phyloP scores from a whole-genome alignment of 208 protist species.

The Trypanosoma melophagium region DNA sequence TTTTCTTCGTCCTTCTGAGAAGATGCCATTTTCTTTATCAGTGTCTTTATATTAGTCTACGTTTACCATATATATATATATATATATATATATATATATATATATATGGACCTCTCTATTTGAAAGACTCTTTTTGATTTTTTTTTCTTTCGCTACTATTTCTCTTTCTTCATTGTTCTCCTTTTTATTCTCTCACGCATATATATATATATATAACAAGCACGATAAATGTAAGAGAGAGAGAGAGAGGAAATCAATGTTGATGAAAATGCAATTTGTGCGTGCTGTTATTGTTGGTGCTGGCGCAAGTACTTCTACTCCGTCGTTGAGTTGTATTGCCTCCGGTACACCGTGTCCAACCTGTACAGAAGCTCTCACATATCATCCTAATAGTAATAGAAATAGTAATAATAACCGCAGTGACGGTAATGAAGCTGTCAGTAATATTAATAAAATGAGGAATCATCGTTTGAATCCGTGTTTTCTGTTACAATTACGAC shows the following conservation, averaged over 20 bases:
- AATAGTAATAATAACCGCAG: neutral
- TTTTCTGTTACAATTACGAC: conserved; percentile 51
- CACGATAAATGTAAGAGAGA: neutral
- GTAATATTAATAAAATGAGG: conserved; percentile 13
- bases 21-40: neutral
- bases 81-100: conserved; percentile 3
- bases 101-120: conserved; percentile 5
- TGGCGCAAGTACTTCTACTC: conserved; percentile 60
- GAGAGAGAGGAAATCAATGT: neutral
- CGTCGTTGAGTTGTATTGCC: conserved; percentile 42
- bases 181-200: conserved; percentile 4
- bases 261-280: conserved; percentile 41
- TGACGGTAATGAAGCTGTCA: neutral
- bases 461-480: conserved; percentile 60
- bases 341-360: conserved; percentile 31
- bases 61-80: neutral
- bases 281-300: conserved; percentile 51
- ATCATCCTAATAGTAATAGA: neutral
- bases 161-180: neutral
- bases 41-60: neutral
- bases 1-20: neutral
- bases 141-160: neutral
- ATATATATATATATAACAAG: neutral
- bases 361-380: conserved; percentile 36
- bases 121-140: neutral